phyloP scores from a whole-genome alignment of 1,284 basidiomycete species.

The Leccinum fallax region DNA sequence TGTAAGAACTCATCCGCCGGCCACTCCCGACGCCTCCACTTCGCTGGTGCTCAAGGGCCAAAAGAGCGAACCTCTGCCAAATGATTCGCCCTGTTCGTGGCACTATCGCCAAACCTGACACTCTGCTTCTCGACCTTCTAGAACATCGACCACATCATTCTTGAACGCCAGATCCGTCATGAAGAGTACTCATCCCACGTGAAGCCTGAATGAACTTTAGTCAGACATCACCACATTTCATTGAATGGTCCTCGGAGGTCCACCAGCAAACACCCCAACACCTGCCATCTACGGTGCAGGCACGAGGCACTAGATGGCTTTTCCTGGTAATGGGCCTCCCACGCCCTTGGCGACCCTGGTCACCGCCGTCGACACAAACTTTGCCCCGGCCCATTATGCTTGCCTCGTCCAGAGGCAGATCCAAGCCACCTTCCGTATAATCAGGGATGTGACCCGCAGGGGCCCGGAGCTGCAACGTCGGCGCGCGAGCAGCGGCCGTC shows the following conservation, averaged over 20 bases:
- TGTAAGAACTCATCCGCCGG: background rate
- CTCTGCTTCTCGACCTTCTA: constrained; percentile 24
- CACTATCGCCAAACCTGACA: background rate
- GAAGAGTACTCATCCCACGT: constrained; percentile 23
- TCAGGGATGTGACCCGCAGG: background rate
- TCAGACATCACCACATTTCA: constrained; percentile 18
- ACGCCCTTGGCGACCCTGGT: constrained; percentile 33
- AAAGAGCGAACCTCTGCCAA: background rate
- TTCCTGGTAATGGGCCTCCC: constrained; percentile 26
- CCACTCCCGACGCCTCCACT: background rate
- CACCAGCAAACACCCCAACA: constrained; percentile 6
- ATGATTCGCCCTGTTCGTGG: background rate
- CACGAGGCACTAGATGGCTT: constrained; percentile 32
- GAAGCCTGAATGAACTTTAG: constrained; percentile 12
- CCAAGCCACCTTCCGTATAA: background rate
- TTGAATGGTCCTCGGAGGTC: constrained; percentile 35
- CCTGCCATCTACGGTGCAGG: constrained; percentile 27
- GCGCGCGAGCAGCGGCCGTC: constrained; percentile 3
- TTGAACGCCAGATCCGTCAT: background rate
- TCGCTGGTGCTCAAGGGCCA: background rate
- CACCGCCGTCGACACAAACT: background rate
- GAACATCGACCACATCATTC: constrained; percentile 16
- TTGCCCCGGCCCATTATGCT: constrained; percentile 3
- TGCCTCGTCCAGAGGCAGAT: constrained; percentile 3
- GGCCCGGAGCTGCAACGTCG: constrained; percentile 5